Base-by-base conservation (phyloP, 2,329 filamentous ascomycete species). In the Emergomyces africanus region DNA sequence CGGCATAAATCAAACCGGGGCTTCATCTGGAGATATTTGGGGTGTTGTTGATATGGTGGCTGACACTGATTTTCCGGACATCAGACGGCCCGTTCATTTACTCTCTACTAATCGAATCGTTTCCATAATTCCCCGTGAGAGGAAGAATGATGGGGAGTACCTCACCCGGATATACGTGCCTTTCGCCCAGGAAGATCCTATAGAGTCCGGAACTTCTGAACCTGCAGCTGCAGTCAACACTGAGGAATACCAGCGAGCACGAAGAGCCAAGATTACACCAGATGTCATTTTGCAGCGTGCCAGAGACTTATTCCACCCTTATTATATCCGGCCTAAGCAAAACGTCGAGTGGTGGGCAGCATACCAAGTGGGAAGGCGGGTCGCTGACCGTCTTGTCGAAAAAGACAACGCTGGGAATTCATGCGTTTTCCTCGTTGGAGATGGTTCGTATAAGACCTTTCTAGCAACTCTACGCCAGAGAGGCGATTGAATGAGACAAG, bases 71-170 rank as follows among this genome's bases (percentile, higher is more conserved):
- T 90, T 90, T 64, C 87, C 87, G 0, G 87, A 92, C 68, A 88
- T 90, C 66, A 86, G 88, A 78, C 86, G 87, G 79, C 86, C 88
- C 76, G 88, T 84, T 66, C 88, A 85, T 0, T 88, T 90, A 61
- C 87, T 90, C 69, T 89, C 86, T 3, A 78, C 83, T 51, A 78
- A 85, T 60, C 87, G 88, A 1, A 89, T 86, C 20, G 85, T 91
- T 67, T 88, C 91, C 83, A 84, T 90, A 4, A 90, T 92, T 60
- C 88, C 88, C 0, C 79, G 86, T 28, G 86, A 89, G 69, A 78
- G 77, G 1, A 79, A 81, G 58, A 73, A 73, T 30, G 73, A 82
- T 59, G 82, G 84, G 61, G 81, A 88, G 72, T 85, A 88, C 55
- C 79, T 87, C 23, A 79, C 88, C 20, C 86, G 88, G 64, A 83